Percentiles rank a stretch among this genome's conserved stretches.
phyloP scores from a whole-genome alignment of 805 yeast genomes.

The Hanseniaspora clermontiae region DNA sequence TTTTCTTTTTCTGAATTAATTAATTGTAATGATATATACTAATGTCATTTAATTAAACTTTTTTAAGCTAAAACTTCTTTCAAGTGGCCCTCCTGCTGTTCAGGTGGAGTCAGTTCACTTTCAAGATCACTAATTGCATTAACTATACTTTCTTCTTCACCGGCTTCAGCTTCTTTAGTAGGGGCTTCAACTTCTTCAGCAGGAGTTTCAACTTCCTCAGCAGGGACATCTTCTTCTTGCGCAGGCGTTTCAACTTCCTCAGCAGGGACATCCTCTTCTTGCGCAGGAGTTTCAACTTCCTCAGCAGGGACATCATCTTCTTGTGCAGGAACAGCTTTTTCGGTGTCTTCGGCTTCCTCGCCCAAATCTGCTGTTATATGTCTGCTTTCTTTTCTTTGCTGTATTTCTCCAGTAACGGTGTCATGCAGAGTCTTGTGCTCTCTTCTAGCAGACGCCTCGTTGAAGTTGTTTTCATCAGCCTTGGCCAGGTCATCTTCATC shows the following conservation, averaged over 20 bases:
- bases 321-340: not conserved
- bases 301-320: not conserved
- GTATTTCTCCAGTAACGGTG: not conserved
- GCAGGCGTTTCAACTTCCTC: too few species aligned
- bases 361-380: not conserved
- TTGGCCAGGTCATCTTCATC: slow-evolving; percentile 15
- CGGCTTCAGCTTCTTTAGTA: not conserved
- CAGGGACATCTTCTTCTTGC: not conserved
- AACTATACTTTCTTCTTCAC: not conserved
- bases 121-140: not conserved
- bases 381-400: slow-evolving; percentile 4
- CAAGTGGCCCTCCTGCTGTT: not conserved
- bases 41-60: not conserved
- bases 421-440: not conserved
- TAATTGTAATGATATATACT: not conserved
- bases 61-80: slow-evolving; percentile 1
- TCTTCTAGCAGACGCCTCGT: slow-evolving; percentile 6
- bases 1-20: not conserved
- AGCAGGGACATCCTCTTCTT: too few species aligned
- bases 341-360: not conserved
- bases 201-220: too few species aligned
- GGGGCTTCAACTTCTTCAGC: too few species aligned
- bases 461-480: slow-evolving; percentile 13
- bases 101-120: slow-evolving; percentile 5
- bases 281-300: too few species aligned